These are phyloP conservation scores for Aspergillus sergii DNA, from an alignment of 2,329 filamentous ascomycete genomes.

Conservation along the genomic window DNA sequence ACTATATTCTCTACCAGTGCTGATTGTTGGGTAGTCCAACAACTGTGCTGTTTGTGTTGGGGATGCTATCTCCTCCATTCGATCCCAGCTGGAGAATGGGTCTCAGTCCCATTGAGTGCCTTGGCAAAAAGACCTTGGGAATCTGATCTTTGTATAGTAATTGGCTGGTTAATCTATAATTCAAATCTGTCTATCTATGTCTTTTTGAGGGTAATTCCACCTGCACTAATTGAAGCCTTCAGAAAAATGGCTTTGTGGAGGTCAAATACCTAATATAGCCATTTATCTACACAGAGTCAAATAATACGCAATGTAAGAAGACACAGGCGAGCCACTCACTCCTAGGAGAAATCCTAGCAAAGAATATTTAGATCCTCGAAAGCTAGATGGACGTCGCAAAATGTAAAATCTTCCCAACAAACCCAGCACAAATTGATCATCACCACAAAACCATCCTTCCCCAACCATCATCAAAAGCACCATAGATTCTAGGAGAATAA, in stretches of 20 bases:
- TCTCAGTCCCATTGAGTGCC: not conserved
- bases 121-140: not conserved
- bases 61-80: not conserved
- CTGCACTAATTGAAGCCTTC: accelerated
- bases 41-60: not conserved
- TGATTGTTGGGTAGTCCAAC: not conserved
- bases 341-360: not conserved
- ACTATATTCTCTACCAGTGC: not conserved
- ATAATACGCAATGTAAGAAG: not conserved
- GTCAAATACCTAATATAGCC: not conserved
- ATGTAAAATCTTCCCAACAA: not conserved
- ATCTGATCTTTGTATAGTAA: not conserved
- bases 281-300: no score
- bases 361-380: no score
- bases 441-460: not conserved
- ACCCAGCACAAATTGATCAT: not conserved
- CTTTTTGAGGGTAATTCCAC: not conserved
- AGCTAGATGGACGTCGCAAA: no score
- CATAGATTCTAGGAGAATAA: not conserved
- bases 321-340: not conserved
- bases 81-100: not conserved
- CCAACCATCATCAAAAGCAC: not conserved
- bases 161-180: not conserved
- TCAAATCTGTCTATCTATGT: not conserved
- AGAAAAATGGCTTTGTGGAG: not conserved